These are phyloP conservation scores for Saturnispora dispora DNA, from an alignment of 805 yeast species.

Conservation along the genomic window DNA sequence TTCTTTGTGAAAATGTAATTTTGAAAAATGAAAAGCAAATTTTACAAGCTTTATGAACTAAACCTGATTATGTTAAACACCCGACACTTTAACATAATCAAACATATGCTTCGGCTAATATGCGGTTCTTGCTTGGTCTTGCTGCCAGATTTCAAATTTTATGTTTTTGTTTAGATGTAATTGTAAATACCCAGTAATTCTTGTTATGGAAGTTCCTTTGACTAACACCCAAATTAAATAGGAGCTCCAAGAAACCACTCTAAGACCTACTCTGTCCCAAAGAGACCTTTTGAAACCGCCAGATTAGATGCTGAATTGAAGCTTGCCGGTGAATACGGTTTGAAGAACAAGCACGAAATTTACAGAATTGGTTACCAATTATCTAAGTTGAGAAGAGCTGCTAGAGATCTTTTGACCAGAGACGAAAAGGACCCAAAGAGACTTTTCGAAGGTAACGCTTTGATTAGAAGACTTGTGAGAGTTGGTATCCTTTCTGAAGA, in stretches of 20 bases:
- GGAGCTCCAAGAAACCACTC: slow-evolving; percentile 99
- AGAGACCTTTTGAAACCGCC: slow-evolving; percentile 98
- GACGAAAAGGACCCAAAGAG: slow-evolving; percentile 99
- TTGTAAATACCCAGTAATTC: background rate
- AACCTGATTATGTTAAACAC: slow-evolving; percentile 42
- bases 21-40: background rate
- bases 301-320: slow-evolving; percentile 99
- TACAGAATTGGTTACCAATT: slow-evolving; percentile 99
- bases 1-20: background rate
- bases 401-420: slow-evolving; percentile 99
- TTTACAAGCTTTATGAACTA: background rate
- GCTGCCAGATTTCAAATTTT: background rate
- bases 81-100: slow-evolving; percentile 68
- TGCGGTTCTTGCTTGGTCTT: background rate
- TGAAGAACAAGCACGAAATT: slow-evolving; percentile 99
- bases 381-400: slow-evolving; percentile 99
- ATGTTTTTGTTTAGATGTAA: background rate
- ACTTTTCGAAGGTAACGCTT: slow-evolving; percentile 99
- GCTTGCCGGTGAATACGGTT: slow-evolving; percentile 99
- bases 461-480: slow-evolving; percentile 98
- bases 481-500: slow-evolving; percentile 98
- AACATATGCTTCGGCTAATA: slow-evolving; percentile 25
- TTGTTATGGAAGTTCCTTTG: background rate
- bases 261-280: slow-evolving; percentile 99
- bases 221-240: slow-evolving; percentile 20